Percentiles rank a stretch among this genome's conserved stretches.
phyloP scores from a whole-genome alignment of 768 basidiomycete genomes.

The Rhizopogon vulgaris region DNA sequence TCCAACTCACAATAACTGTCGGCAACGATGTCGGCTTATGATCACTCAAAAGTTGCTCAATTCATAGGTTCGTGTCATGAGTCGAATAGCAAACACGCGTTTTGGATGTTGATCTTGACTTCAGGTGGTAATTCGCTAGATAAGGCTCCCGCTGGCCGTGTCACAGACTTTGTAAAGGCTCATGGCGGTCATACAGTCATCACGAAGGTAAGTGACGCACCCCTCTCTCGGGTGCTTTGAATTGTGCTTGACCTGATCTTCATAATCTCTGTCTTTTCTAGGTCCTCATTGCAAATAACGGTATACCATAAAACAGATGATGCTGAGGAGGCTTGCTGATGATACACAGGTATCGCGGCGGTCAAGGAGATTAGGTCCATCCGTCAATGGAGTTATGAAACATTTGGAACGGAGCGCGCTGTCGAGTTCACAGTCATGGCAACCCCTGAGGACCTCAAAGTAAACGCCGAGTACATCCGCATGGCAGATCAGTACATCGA shows the following conservation, averaged over 20 bases:
- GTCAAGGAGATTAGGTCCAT: conserved; percentile 99
- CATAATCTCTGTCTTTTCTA: conserved; percentile 23
- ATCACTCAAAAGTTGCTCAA: conserved; percentile 56
- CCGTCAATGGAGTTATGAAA: conserved; percentile 99
- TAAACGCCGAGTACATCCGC: conserved; percentile 99
- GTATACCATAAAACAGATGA: conserved; percentile 31
- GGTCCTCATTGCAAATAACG: conserved; percentile 99
- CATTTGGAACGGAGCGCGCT: conserved; percentile 92
- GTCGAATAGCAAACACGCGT: conserved; percentile 4
- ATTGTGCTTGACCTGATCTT: background rate
- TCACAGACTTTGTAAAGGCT: conserved; percentile 86
- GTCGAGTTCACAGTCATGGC: conserved; percentile 99
- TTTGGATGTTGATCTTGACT: conserved; percentile 8
- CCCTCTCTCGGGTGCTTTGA: background rate
- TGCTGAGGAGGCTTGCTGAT: conserved; percentile 15
- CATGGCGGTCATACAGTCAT: conserved; percentile 98
- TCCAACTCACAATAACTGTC: background rate
- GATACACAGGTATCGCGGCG: conserved; percentile 81
- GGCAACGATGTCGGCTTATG: conserved; percentile 32
- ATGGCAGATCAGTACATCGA: conserved; percentile 99
- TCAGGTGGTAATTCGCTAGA: conserved; percentile 93
- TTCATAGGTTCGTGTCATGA: conserved; percentile 51
- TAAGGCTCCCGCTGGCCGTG: conserved; percentile 68
- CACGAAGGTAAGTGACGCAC: conserved; percentile 68
- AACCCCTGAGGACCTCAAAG: conserved; percentile 96